These are phyloP conservation scores for Penicillium nucicola DNA, from an alignment of 495 filamentous ascomycete species.

Conservation along the genomic window DNA sequence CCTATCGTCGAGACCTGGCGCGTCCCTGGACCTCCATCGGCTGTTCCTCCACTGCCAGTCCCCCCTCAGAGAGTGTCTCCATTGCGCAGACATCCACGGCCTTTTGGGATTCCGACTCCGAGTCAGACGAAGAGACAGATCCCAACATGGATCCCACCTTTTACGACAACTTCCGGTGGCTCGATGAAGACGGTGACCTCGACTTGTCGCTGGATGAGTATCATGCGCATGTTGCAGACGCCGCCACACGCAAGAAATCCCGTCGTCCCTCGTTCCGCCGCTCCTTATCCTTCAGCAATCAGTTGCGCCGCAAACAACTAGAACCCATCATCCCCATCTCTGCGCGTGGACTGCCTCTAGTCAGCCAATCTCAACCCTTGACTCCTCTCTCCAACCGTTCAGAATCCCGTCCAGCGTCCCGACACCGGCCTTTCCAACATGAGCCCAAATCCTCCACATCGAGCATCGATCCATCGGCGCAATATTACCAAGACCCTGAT, in stretches of 20 bases:
- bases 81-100: slow-evolving; percentile 21
- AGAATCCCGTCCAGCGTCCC: slow-evolving; percentile 32
- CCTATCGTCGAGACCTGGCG: slow-evolving; percentile 28
- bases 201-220: slow-evolving; percentile 64
- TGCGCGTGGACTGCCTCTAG: slow-evolving; percentile 17
- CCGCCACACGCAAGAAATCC: slow-evolving; percentile 20
- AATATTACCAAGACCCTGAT: slow-evolving; percentile 89
- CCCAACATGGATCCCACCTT: slow-evolving; percentile 52
- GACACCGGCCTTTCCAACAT: slow-evolving; percentile 24
- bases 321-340: slow-evolving; percentile 11
- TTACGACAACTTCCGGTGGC: slow-evolving; percentile 72
- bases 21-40: background rate
- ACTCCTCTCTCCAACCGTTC: slow-evolving; percentile 31
- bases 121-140: slow-evolving; percentile 27
- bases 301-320: slow-evolving; percentile 10
- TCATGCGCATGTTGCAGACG: slow-evolving; percentile 39
- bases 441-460: slow-evolving; percentile 42
- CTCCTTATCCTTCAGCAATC: slow-evolving; percentile 40
- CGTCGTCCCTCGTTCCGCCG: slow-evolving; percentile 45
- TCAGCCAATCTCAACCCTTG: slow-evolving; percentile 15
- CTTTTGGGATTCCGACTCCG: slow-evolving; percentile 34
- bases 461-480: slow-evolving; percentile 67
- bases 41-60: slow-evolving; percentile 20
- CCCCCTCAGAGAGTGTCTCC: slow-evolving; percentile 18
- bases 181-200: slow-evolving; percentile 74